A percentile compares a stretch with the other conserved stretches of the same genome.
Conservation (phyloP, 176 grass and related monocot species). For the Microstegium vimineum region DNA sequence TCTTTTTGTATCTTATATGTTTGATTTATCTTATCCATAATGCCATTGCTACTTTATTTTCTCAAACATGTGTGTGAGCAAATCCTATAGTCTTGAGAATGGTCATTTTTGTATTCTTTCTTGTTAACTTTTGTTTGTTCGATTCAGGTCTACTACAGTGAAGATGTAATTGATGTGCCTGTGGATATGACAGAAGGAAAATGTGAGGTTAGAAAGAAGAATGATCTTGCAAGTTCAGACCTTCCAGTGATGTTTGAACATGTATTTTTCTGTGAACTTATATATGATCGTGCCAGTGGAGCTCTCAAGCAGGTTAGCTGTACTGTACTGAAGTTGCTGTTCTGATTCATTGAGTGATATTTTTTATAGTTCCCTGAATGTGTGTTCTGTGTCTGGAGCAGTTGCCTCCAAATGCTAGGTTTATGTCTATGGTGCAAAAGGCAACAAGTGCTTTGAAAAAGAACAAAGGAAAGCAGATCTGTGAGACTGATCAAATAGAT, state of each 20-base stretch:
- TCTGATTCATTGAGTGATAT: constrained; percentile 23
- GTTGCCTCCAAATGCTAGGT: constrained; percentile 69
- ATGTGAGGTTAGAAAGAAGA: constrained; percentile 86
- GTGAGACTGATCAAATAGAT: constrained; percentile 50
- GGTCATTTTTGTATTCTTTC: constrained; percentile 6
- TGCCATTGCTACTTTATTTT: constrained; percentile 7
- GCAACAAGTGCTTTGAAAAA: constrained; percentile 44
- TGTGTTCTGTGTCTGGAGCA: constrained; percentile 41
- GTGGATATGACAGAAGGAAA: constrained; percentile 85
- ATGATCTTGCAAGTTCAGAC: constrained; percentile 57
- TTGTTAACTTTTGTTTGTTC: constrained; percentile 37
- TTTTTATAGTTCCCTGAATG: constrained; percentile 31
- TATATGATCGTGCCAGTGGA: constrained; percentile 76
- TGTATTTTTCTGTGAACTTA: constrained; percentile 94
- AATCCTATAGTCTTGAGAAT: constrained; percentile 8
- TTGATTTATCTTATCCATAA: constrained; percentile 9
- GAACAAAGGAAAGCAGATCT: constrained; percentile 90
- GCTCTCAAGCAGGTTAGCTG: constrained; percentile 85
- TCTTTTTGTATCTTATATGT: constrained; percentile 1
- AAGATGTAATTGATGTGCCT: constrained; percentile 70
- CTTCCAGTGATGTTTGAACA: constrained; percentile 76
- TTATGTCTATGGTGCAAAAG: constrained; percentile 45
- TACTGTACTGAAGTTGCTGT: constrained; percentile 15
- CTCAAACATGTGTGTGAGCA: background rate
- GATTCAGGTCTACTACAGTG: constrained; percentile 92